Percentiles rank a stretch among this genome's conserved stretches.
Conservation (phyloP, 352 stramenopile genomes). For the Globisporangium nodosum region DNA sequence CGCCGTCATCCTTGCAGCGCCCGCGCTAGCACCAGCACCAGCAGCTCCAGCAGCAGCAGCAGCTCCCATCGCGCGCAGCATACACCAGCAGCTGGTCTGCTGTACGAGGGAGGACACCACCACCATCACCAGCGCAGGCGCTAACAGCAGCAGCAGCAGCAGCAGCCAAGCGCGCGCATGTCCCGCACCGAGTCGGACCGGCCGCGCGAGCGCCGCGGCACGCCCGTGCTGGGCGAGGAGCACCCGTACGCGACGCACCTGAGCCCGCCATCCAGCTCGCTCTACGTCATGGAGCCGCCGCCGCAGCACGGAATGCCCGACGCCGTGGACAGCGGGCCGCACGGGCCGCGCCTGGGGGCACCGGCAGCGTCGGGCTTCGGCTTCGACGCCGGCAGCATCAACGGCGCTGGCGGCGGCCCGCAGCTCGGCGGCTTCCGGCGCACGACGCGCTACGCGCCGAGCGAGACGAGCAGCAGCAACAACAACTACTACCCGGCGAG, state of each 20-base stretch:
- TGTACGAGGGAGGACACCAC: neutral
- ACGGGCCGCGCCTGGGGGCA: constrained; percentile 1
- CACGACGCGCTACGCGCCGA: constrained; percentile 16
- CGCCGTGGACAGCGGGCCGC: constrained; percentile 14
- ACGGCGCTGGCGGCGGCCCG: neutral
- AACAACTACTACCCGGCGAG: constrained; percentile 32
- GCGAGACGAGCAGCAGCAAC: constrained; percentile 9
- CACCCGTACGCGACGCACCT: constrained; percentile 52
- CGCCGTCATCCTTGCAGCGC: too few relatives aligned
- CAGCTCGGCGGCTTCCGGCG: constrained; percentile 11
- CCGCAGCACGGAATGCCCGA: constrained; percentile 22
- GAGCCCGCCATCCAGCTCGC: constrained; percentile 34
- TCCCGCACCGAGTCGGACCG: constrained; percentile 17
- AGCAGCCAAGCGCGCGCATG: neutral
- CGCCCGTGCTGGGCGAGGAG: constrained; percentile 63
- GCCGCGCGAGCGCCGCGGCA: constrained; percentile 40
- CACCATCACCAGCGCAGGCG: neutral
- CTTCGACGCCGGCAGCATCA: constrained; percentile 20
- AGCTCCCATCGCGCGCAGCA: too few relatives aligned
- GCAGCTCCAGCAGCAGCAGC: too few relatives aligned
- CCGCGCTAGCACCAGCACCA: too few relatives aligned
- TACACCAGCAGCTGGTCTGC: too few relatives aligned
- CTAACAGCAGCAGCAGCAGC: too few relatives aligned
- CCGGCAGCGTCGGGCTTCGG: neutral
- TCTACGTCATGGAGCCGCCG: constrained; percentile 74